These are phyloP conservation scores for Neurospora sp. DNA, from an alignment of 2,329 filamentous ascomycete genomes.

Conservation along the genomic window DNA sequence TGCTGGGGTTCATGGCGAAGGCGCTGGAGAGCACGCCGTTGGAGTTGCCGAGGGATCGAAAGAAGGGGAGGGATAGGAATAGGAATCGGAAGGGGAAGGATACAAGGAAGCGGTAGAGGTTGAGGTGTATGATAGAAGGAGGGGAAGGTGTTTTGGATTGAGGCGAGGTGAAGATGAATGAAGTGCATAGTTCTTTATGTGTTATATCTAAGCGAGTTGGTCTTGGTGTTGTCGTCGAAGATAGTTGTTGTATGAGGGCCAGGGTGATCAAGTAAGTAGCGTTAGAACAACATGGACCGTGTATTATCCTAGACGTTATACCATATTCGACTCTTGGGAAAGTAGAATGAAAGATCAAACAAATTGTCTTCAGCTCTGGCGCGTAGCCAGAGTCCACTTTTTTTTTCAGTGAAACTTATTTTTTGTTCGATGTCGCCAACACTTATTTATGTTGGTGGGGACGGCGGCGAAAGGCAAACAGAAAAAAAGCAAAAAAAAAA, in stretches of 20 bases:
- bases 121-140: background rate
- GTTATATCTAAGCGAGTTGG: background rate
- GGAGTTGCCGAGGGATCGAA: constrained; percentile 55
- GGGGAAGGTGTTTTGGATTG: background rate
- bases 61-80: constrained; percentile 48
- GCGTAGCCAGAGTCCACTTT: background rate
- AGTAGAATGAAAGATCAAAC: background rate
- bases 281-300: too few species aligned
- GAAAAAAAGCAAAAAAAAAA: too few species aligned
- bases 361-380: background rate
- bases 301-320: background rate
- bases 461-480: too few species aligned
- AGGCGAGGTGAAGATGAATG: background rate
- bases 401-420: background rate
- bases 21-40: constrained; percentile 49
- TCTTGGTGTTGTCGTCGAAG: background rate
- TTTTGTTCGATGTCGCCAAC: background rate
- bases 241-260: too few species aligned
- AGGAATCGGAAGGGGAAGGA: constrained; percentile 43
- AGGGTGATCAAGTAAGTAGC: too few species aligned
- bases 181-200: background rate
- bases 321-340: background rate
- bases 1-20: constrained; percentile 59
- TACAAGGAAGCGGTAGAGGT: constrained; percentile 36
- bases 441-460: background rate